Evolutionary conservation across 2,329 filamentous ascomycete genomes (phyloP), one percentile per base, ranked within the genome.

Genomic region (Aspergillus ustus): DNA sequence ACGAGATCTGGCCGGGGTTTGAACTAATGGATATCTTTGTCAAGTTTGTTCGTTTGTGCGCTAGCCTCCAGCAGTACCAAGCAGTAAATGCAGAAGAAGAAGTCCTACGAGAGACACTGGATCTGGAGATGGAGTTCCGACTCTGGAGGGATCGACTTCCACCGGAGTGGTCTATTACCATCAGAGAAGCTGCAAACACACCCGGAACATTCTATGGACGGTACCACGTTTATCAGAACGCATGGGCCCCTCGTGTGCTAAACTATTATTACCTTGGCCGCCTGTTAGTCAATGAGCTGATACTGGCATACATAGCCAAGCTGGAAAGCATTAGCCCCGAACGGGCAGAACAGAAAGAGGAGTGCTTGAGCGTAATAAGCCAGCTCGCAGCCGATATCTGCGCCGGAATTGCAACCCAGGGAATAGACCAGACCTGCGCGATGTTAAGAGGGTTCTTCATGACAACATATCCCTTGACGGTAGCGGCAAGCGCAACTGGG

Each of bases 381-480:
- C 62, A 59, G 22, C 65, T 70, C 62, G 66, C 68, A 44, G 54
- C 51, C 7, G 59, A 63, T 9, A 68, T 71, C 37, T 72, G 71
- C 46, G 60, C 63, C 31, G 66, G 64, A 2, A 60, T 66, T 9
- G 66, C 68, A 20, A 69, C 63, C 13, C 68, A 70, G 55, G 59
- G 65, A 52, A 51, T 61, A 25, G 20, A 22, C n/a, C 19, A 29
- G 6, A n/a, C 37, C 4, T 49, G 40, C 4, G 66, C 68, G 28
- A 64, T 64, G 7, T 44, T 72, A 2, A 70, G 69, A 51, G 69
- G 70, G 4, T 60, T 66, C 1, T 71, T 72, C 20, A 66, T 68
- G 62, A 25, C 69, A 34, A 52, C 71, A 19, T 71, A 70, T 40
- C 66, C 66, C 4, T 49, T 73, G 48, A 56, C 62, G 2, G 55